Evolutionary conservation across 2,329 filamentous ascomycete species (phyloP), one percentile per base, ranked within the genome.

Genomic region (Pseudocercospora crystallina): DNA sequence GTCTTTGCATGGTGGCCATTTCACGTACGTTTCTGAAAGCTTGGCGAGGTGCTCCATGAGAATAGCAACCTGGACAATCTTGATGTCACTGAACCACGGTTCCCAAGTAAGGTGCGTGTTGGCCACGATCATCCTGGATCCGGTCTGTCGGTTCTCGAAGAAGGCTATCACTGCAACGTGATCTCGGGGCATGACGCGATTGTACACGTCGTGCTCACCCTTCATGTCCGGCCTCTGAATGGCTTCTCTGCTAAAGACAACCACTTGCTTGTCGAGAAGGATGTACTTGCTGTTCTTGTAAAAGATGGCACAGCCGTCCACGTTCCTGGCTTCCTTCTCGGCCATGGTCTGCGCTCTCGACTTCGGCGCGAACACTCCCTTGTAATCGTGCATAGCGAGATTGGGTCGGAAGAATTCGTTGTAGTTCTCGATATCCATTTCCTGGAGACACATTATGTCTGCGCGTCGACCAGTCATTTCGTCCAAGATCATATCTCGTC

Each of bases 51-150:
- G 84, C 65, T 97, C 92, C 86, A 99, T 90, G 59, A 99, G 70
- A 58, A 99, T 95, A 52, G 91, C 94, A 0, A 90, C 94, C 73
- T 99, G 94, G 17, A 99, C 90, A 37, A 96, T 80, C 76, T 99
- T 99, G 71, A 99, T 94, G 65, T 99, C 94, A 54, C 89, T 88
- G 64, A 89, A 86, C 3, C 82, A 85, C 2, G 90, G 89, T 64
- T 99, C 91, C 94, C 94, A 99, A 64, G 90, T 95, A 45, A 97
- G 79, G 76, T 99, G 94, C 5, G 89, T 89, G 66, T 97, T 97
- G 60, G 90, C 90, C 32, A 97, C 84, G 57, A 99, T 95, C 65
- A 97, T 76, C 49, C 94, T 85, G 11, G 90, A 85, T n/a, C 94
- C 94, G 0, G 92, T 96, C 54, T 82, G 76, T 33, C 92, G 84